Percentiles rank a stretch among this genome's conserved stretches.
phyloP scores from a whole-genome alignment of 768 basidiomycete genomes.

The Mycena belliarum region DNA sequence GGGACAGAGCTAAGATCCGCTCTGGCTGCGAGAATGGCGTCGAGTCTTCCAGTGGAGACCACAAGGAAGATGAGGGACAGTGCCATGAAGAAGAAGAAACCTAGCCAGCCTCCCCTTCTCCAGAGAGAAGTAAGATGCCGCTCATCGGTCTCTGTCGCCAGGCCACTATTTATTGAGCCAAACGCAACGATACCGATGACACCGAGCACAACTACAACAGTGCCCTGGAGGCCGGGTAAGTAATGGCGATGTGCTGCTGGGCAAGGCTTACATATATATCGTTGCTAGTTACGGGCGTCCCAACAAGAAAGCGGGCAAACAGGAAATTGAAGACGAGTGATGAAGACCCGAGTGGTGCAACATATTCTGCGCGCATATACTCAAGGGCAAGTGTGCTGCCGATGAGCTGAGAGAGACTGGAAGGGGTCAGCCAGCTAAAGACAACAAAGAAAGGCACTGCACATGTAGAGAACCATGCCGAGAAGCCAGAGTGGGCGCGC shows the following conservation, averaged over 20 bases:
- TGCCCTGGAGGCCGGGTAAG: slow-evolving; percentile 53
- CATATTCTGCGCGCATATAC: slow-evolving; percentile 86
- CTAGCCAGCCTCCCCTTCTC: slow-evolving; percentile 88
- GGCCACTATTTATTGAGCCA: slow-evolving; percentile 80
- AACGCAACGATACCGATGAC: slow-evolving; percentile 89
- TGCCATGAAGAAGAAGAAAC: slow-evolving; percentile 82
- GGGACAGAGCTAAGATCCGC: slow-evolving; percentile 67
- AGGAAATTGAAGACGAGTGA: slow-evolving; percentile 96
- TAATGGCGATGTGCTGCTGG: not conserved
- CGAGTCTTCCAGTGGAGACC: slow-evolving; percentile 70
- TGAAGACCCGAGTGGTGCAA: slow-evolving; percentile 91
- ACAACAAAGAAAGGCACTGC: slow-evolving; percentile 27
- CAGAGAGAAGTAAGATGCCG: slow-evolving; percentile 79
- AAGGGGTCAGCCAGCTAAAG: not conserved
- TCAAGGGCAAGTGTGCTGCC: slow-evolving; percentile 85
- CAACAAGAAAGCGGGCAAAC: slow-evolving; percentile 87
- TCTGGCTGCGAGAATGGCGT: slow-evolving; percentile 70
- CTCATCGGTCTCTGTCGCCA: slow-evolving; percentile 72
- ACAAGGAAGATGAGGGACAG: slow-evolving; percentile 64
- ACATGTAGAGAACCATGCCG: slow-evolving; percentile 96
- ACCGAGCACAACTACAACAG: slow-evolving; percentile 77
- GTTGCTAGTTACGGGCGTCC: slow-evolving; percentile 78
- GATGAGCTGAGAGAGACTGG: slow-evolving; percentile 79
- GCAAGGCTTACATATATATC: slow-evolving; percentile 71
- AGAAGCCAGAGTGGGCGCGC: slow-evolving; percentile 86